phyloP scores from a whole-genome alignment of 2,329 filamentous ascomycete species.

The Penicillium sclerotigenum region DNA sequence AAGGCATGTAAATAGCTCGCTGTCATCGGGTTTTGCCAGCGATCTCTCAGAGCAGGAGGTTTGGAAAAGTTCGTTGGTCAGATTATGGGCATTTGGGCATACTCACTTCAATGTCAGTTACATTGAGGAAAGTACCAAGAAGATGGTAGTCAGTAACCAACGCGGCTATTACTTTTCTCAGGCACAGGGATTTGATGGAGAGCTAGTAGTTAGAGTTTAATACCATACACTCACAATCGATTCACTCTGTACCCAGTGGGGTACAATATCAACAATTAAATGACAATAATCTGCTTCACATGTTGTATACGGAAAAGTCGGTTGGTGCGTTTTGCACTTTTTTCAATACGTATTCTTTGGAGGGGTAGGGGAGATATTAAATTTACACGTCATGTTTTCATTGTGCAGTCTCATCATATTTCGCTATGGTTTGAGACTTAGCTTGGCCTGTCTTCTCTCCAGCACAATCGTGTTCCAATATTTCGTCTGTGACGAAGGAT shows the following conservation, averaged over 20 bases:
- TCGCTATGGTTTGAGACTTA: no score
- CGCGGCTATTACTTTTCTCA: constrained; percentile 27
- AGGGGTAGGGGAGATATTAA: no score
- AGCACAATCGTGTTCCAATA: no score
- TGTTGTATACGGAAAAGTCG: no score
- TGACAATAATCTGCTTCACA: not conserved
- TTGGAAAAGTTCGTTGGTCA: constrained; percentile 39
- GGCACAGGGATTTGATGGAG: not conserved
- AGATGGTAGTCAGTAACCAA: constrained; percentile 42
- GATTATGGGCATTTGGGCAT: constrained; percentile 50
- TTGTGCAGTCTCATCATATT: no score
- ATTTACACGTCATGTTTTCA: no score
- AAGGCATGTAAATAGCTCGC: constrained; percentile 30
- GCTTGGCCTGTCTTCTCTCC: no score
- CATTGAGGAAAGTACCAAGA: constrained; percentile 28
- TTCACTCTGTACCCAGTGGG: not conserved
- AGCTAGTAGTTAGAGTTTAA: not conserved
- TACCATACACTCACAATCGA: not conserved
- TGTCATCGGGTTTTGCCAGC: constrained; percentile 43
- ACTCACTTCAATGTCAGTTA: constrained; percentile 49
- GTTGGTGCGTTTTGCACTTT: no score
- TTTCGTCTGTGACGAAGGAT: no score
- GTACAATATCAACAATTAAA: not conserved
- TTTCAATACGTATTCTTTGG: no score
- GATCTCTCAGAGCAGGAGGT: constrained; percentile 41